Evolutionary conservation across 805 yeast genomes (phyloP), one percentile per base, ranked within the genome.

Genomic region (Saturnispora quitensis): DNA sequence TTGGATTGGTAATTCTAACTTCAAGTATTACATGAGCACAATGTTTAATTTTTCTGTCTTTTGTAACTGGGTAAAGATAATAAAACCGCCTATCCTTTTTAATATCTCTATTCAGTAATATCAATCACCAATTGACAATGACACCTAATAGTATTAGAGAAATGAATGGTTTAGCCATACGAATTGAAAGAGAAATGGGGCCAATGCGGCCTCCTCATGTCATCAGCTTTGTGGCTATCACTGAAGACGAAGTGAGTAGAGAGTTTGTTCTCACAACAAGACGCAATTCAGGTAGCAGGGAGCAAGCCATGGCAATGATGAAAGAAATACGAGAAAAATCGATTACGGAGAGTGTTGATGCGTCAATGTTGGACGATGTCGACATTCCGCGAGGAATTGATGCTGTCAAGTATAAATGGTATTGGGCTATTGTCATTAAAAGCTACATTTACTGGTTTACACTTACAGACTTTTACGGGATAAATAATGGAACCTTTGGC

Each of bases 321-420:
- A 25, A 31, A 13, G 28, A 18, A 5, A 42, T 48, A 13, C 33
- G 34, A 18, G 43, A 42, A 7, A 42, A 25, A n/a, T 42, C 17
- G 8, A 22, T 48, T 2, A n/a, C 27, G 4, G 47, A 48, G 12
- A 22, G 18, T 4, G 18, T 48, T 13, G 46, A 40, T 18, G 17
- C 35, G 6, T 22, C 40, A 4, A 17, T 49, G 17, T 22, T 49
- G 22, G 45, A 49, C 13, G 18, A 20, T 15, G 24, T 49, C 12
- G 43, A 43, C 20, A 15, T 28, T 35, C 51, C 51, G 5, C 17
- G 43, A 13, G 51, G 47, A 4, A n/a, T 49, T 5, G 47, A 49
- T 38, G 28, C 28, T 20, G 43, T 43, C 5, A 49, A 49, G 36
- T 43, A 34, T 8, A 49, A 49, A 44, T 49, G 51, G 51, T 49